These are phyloP conservation scores for Flagelloscypha sp. DNA, from an alignment of 768 basidiomycete genomes.

Conservation along the genomic window DNA sequence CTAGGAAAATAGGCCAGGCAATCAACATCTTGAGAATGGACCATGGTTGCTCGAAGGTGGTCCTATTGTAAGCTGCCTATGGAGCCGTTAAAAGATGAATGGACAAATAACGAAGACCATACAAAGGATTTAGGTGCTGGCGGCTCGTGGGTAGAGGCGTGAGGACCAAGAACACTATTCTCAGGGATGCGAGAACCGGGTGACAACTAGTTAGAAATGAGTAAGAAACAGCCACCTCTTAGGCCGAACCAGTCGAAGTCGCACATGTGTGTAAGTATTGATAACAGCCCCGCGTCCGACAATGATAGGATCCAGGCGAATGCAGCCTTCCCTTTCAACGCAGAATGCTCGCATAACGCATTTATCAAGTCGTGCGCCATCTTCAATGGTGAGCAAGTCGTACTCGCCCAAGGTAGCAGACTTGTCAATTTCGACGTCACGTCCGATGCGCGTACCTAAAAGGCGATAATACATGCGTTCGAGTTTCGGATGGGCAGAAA, in stretches of 20 bases:
- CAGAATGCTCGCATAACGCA: conserved; percentile 34
- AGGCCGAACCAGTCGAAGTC: no score
- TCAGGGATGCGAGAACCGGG: conserved; percentile 31
- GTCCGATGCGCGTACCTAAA: conserved; percentile 36
- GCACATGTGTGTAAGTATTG: conserved; percentile 40
- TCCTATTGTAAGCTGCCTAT: conserved; percentile 33
- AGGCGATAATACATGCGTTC: conserved; percentile 35
- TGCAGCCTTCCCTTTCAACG: conserved; percentile 36
- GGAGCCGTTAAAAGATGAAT: no score
- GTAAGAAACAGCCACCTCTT: no score
- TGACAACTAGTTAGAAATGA: no score
- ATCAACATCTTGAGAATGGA: conserved; percentile 26
- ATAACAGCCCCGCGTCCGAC: conserved; percentile 30
- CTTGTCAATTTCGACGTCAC: conserved; percentile 30
- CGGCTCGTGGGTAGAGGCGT: conserved; percentile 33
- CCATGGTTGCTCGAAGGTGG: conserved; percentile 23
- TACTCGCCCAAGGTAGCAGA: conserved; percentile 33
- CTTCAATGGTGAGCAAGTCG: conserved; percentile 34
- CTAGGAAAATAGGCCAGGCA: conserved; percentile 30
- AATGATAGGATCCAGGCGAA: conserved; percentile 30
- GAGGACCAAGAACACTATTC: conserved; percentile 35
- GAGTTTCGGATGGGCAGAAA: conserved; percentile 28
- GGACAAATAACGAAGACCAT: no score
- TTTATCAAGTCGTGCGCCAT: conserved; percentile 36
- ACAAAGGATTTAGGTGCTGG: no score